Evolutionary conservation across 1,284 basidiomycete genomes (phyloP).

Genomic region (Malassezia caprae): DNA sequence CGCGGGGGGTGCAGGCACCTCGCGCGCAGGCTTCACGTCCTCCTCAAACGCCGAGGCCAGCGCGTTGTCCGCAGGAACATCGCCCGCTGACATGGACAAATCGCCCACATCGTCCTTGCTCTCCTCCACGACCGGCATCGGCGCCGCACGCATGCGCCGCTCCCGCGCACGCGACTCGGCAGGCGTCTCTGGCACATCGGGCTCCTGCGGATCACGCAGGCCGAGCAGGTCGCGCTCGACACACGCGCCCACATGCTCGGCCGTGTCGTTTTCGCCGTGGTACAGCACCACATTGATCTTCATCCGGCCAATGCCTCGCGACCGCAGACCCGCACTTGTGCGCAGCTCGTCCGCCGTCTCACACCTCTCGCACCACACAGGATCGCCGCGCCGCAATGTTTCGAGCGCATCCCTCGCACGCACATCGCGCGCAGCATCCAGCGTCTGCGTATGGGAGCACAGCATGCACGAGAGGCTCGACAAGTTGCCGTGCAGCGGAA

Average conservation of each 20-base stretch:
- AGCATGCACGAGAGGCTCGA: conserved; percentile 68
- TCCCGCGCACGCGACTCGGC: conserved; percentile 29
- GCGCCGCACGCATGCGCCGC: conserved; percentile 16
- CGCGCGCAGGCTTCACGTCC: conserved; percentile 1
- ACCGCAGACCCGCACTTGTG: conserved; percentile 65
- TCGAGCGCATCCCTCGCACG: conserved; percentile 27
- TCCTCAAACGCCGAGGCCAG: conserved; percentile 25
- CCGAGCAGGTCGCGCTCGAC: conserved; percentile 44
- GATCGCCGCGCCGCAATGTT: conserved; percentile 52
- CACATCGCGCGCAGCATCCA: conserved; percentile 21
- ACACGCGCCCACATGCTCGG: conserved; percentile 60
- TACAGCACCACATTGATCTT: conserved; percentile 82
- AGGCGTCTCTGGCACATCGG: conserved; percentile 36
- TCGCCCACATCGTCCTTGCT: neutral
- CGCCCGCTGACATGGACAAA: conserved; percentile 4
- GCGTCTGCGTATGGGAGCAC: conserved; percentile 57
- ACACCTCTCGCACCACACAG: conserved; percentile 72
- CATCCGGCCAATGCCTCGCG: conserved; percentile 67
- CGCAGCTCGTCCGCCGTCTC: conserved; percentile 61
- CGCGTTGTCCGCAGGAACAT: conserved; percentile 21
- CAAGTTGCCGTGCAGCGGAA: conserved; percentile 81
- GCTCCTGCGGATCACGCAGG: conserved; percentile 40
- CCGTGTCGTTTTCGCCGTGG: conserved; percentile 73
- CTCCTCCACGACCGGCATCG: neutral
- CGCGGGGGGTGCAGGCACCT: neutral